A percentile compares a stretch with the other conserved stretches of the same genome.
These are phyloP conservation scores for Hypoxylon sp. DNA, from an alignment of 2,329 filamentous ascomycete species.

Conservation along the genomic window DNA sequence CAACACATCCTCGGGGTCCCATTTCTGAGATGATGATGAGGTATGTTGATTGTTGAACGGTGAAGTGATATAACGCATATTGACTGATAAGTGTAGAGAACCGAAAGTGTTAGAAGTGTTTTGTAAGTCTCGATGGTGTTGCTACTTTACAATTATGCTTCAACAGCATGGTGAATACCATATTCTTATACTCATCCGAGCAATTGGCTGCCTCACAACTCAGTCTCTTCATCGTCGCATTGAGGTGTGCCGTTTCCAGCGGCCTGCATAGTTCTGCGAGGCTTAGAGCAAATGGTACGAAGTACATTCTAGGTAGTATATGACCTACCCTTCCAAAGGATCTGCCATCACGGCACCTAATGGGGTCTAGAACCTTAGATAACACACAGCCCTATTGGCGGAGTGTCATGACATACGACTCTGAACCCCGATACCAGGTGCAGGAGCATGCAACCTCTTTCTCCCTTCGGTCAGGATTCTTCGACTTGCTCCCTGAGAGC, in stretches of 20 bases:
- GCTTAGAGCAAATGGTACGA: background rate
- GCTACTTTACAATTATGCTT: constrained; percentile 1
- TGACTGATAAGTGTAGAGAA: background rate
- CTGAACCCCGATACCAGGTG: background rate
- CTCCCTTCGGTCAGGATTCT: background rate
- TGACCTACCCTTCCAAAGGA: background rate
- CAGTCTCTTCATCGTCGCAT: background rate
- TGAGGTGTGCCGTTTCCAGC: background rate
- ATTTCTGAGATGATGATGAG: constrained; percentile 22
- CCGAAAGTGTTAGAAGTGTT: background rate
- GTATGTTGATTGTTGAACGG: background rate
- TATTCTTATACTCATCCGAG: constrained; percentile 22
- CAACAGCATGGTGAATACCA: background rate
- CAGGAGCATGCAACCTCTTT: constrained; percentile 6
- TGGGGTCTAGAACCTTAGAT: background rate
- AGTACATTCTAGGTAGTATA: background rate
- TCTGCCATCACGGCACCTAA: background rate
- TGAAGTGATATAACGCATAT: constrained; percentile 20
- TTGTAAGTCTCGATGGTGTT: constrained; percentile 3
- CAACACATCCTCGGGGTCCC: constrained; percentile 44
- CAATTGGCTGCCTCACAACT: constrained; percentile 24
- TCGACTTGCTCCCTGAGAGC: background rate
- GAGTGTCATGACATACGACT: background rate
- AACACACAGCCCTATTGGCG: constrained; percentile 23
- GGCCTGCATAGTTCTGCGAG: constrained; percentile 13